Evolutionary conservation across 139 green algal genomes (phyloP).

Genomic region (Medakamo hakoo): DNA sequence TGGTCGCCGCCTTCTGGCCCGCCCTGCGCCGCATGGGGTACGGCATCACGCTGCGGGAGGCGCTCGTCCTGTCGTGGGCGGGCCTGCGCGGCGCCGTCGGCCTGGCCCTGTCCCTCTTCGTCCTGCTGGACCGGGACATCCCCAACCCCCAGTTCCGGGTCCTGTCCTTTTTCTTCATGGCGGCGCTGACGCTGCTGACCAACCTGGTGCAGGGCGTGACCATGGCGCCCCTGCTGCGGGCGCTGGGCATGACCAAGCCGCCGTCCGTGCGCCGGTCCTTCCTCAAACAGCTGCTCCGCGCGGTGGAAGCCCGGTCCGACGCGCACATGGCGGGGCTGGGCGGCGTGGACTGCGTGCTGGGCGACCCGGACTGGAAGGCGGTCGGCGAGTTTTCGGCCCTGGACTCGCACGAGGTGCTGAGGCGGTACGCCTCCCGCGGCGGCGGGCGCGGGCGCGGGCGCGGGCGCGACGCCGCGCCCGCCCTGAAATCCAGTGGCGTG

Average conservation of each 20-base stretch:
- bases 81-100: constrained; percentile 47
- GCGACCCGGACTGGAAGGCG: not conserved
- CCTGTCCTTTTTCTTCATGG: constrained; percentile 37
- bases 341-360: not conserved
- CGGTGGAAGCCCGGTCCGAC: not conserved
- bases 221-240: constrained; percentile 18
- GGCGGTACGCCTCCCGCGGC: not conserved
- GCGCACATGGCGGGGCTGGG: not conserved
- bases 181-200: constrained; percentile 16
- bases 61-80: constrained; percentile 29
- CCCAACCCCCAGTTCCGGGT: constrained; percentile 11
- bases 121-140: constrained; percentile 24
- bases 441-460: too few species aligned
- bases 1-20: constrained; percentile 28
- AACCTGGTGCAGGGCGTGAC: constrained; percentile 23
- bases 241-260: not conserved
- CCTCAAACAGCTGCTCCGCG: not conserved
- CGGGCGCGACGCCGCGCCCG: not conserved
- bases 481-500: too few species aligned
- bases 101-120: constrained; percentile 35
- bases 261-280: not conserved
- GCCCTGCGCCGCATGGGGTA: constrained; percentile 24
- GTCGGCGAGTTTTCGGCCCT: not conserved
- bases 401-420: not conserved
- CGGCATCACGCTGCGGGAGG: constrained; percentile 24